Percentiles rank a stretch among this genome's conserved stretches.
Conservation (phyloP, 2,329 filamentous ascomycete species). For the Penicillium sp. region DNA sequence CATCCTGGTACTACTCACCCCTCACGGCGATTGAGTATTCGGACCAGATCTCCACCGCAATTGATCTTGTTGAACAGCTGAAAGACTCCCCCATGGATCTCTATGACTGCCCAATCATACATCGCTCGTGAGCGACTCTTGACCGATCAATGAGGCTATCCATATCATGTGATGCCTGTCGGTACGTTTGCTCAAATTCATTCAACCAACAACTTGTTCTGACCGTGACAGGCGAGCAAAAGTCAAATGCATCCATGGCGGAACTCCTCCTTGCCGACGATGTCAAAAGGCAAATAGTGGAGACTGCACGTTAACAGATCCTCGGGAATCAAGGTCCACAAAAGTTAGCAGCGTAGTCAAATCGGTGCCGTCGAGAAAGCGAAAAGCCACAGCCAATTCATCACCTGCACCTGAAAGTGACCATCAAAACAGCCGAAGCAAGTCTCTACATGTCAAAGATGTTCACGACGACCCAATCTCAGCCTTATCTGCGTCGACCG, state of each 20-base stretch:
- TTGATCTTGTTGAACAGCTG: background rate
- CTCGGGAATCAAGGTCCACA: constrained; percentile 28
- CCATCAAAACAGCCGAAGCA: constrained; percentile 5
- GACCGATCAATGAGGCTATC: constrained; percentile 37
- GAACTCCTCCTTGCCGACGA: constrained; percentile 39
- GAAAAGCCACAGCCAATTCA: constrained; percentile 16
- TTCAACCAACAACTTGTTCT: background rate
- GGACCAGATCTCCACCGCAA: background rate
- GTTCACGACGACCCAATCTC: constrained; percentile 27
- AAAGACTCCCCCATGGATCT: background rate
- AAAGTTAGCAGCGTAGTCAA: constrained; percentile 3
- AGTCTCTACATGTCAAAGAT: constrained; percentile 11
- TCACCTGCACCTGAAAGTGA: background rate
- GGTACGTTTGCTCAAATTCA: constrained; percentile 25
- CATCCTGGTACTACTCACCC: background rate
- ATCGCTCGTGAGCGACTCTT: background rate
- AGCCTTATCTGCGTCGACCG: constrained; percentile 30
- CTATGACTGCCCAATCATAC: constrained; percentile 4
- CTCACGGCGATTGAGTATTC: background rate
- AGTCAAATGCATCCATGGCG: constrained; percentile 43
- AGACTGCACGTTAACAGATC: constrained; percentile 37
- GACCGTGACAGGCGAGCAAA: constrained; percentile 36
- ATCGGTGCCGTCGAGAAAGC: constrained; percentile 21
- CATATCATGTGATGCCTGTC: constrained; percentile 42
- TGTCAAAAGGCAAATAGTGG: constrained; percentile 32